These are phyloP conservation scores for Stachybotrys chlorohalonatus DNA, from an alignment of 2,329 filamentous ascomycete genomes.

Conservation along the genomic window DNA sequence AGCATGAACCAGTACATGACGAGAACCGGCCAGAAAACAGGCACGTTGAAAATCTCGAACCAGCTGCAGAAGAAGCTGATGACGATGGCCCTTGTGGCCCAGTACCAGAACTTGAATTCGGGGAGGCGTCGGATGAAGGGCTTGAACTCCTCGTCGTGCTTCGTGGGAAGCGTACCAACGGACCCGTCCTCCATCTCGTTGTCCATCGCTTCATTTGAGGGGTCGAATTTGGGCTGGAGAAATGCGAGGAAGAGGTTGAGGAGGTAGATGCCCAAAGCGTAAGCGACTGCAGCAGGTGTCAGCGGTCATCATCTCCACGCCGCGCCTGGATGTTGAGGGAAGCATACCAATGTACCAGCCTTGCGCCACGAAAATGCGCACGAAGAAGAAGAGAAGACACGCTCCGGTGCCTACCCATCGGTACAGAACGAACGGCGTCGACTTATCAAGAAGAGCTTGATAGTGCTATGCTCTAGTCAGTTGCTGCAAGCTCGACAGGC, in stretches of 20 bases:
- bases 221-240: constrained; percentile 96
- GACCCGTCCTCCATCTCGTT: constrained; percentile 94
- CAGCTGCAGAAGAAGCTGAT: constrained; percentile 84
- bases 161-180: constrained; percentile 74
- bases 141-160: constrained; percentile 94
- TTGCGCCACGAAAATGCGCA: constrained; percentile 84
- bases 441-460: constrained; percentile 88
- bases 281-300: constrained; percentile 58
- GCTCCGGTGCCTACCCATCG: constrained; percentile 80
- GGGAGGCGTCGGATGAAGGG: constrained; percentile 93
- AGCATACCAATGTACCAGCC: constrained; percentile 93
- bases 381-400: constrained; percentile 70
- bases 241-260: constrained; percentile 99
- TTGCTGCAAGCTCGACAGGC: constrained; percentile 2
- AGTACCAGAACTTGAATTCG: constrained; percentile 99
- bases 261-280: constrained; percentile 96
- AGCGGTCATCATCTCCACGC: not conserved
- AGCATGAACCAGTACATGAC: constrained; percentile 99
- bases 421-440: constrained; percentile 81
- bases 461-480: constrained; percentile 57
- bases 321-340: not conserved
- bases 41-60: constrained; percentile 91
- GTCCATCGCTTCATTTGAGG: constrained; percentile 81
- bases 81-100: constrained; percentile 75
- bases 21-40: constrained; percentile 97